Percentiles rank a stretch among this genome's conserved stretches.
Conservation (phyloP, 768 basidiomycete genomes). For the Termitomyces titanicus region DNA sequence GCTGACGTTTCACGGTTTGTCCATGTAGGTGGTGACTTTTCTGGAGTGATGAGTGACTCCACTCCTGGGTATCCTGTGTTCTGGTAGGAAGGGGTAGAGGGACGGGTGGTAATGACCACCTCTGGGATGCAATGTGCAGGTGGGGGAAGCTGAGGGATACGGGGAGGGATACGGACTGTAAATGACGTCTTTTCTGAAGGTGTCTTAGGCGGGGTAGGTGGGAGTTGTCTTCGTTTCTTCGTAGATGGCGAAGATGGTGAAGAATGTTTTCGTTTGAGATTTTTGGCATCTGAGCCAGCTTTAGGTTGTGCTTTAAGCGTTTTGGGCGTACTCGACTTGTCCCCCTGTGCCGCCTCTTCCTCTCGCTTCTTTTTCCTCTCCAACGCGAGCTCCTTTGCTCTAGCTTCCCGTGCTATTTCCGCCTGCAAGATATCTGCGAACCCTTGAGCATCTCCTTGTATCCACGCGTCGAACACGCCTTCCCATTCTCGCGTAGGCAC, state of each 20-base stretch:
- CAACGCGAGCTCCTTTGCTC: constrained; percentile 47
- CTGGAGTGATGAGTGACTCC: constrained; percentile 15
- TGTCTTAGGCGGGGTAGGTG: constrained; percentile 16
- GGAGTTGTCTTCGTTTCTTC: constrained; percentile 16
- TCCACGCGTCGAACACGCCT: constrained; percentile 86
- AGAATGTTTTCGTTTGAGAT: constrained; percentile 10
- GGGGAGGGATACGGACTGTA: constrained; percentile 15
- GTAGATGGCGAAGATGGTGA: constrained; percentile 6
- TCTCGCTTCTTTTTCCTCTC: constrained; percentile 59
- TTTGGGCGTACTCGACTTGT: neutral
- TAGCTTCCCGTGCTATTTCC: constrained; percentile 54
- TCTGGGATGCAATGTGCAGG: constrained; percentile 8
- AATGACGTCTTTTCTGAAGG: constrained; percentile 1
- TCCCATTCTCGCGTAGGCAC: constrained; percentile 85
- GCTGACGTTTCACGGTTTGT: neutral
- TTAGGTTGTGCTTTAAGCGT: neutral
- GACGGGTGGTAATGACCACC: constrained; percentile 11
- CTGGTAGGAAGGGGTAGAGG: constrained; percentile 2
- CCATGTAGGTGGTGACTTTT: constrained; percentile 12
- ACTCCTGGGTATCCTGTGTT: neutral
- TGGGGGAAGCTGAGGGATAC: too few species aligned
- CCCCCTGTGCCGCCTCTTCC: constrained; percentile 32
- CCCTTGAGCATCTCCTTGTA: constrained; percentile 82
- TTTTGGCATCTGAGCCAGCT: constrained; percentile 1
- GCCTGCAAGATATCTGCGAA: constrained; percentile 63